These are phyloP conservation scores for Biscogniauxia marginata DNA, from an alignment of 2,329 filamentous ascomycete genomes.

Conservation along the genomic window DNA sequence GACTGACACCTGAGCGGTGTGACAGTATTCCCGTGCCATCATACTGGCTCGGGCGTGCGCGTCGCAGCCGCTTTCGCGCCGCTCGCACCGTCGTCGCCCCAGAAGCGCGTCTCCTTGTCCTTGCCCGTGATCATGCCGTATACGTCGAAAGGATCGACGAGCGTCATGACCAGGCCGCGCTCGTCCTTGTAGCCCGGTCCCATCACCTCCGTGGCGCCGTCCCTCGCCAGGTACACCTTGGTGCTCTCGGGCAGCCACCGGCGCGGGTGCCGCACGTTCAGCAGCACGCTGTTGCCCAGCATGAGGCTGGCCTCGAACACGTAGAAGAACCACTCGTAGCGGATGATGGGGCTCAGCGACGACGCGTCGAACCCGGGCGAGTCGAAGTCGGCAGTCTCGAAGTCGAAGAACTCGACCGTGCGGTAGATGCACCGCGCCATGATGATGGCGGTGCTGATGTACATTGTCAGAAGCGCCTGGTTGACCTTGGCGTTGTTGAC, in stretches of 20 bases:
- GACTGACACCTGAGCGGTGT: not conserved
- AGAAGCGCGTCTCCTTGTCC: constrained; percentile 36
- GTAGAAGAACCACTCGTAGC: constrained; percentile 60
- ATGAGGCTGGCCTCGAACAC: constrained; percentile 56
- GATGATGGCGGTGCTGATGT: constrained; percentile 49
- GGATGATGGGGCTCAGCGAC: constrained; percentile 44
- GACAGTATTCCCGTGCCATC: not conserved
- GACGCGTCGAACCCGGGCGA: constrained; percentile 37
- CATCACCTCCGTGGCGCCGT: constrained; percentile 48
- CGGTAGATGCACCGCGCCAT: constrained; percentile 56
- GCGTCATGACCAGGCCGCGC: constrained; percentile 41
- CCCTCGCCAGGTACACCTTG: constrained; percentile 48
- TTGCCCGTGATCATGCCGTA: constrained; percentile 34
- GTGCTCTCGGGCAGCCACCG: constrained; percentile 47
- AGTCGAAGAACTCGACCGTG: constrained; percentile 57
- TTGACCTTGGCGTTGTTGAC: constrained; percentile 33
- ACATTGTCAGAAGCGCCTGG: constrained; percentile 47
- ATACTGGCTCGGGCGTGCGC: not conserved
- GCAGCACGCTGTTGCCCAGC: constrained; percentile 48
- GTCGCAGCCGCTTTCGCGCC: not conserved
- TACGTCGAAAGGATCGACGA: constrained; percentile 43
- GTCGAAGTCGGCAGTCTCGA: constrained; percentile 41
- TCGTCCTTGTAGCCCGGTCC: constrained; percentile 50
- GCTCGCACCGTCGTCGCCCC: constrained; percentile 28
- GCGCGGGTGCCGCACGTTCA: constrained; percentile 52